Conservation (phyloP, 805 yeast species). For the Blastobotrys parvus region DNA sequence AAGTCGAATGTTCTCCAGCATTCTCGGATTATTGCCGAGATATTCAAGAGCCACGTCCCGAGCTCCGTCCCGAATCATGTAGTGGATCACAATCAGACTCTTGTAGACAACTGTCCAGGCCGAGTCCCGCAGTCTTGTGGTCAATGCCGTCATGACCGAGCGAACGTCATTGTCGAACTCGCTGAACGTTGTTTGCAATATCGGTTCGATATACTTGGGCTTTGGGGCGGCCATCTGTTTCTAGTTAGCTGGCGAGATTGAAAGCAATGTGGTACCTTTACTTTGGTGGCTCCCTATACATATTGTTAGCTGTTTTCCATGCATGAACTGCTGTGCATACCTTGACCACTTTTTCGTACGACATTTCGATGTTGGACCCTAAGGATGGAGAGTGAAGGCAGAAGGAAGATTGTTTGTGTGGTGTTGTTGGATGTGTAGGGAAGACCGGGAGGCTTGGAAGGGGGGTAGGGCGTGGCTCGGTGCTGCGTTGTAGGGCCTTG, state of each 20-base stretch:
- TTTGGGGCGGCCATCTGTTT: constrained; percentile 88
- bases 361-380: too few relatives aligned
- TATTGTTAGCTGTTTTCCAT: neutral
- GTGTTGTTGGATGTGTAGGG: too few relatives aligned
- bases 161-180: constrained; percentile 54
- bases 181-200: constrained; percentile 58
- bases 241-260: constrained; percentile 25
- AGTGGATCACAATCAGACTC: constrained; percentile 73
- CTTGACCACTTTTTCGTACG: constrained; percentile 7
- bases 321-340: neutral
- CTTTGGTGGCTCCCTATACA: neutral
- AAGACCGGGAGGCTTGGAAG: too few relatives aligned
- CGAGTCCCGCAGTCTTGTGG: constrained; percentile 56
- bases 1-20: constrained; percentile 35
- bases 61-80: constrained; percentile 90
- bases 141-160: constrained; percentile 59
- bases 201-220: constrained; percentile 91
- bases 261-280: neutral
- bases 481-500: too few relatives aligned
- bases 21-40: constrained; percentile 41
- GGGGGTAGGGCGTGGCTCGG: too few relatives aligned
- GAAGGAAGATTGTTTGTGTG: too few relatives aligned
- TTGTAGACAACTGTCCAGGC: constrained; percentile 93
- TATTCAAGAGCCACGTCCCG: constrained; percentile 61
- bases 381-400: too few relatives aligned